These are phyloP conservation scores for Hortiboletus flavorubellus DNA, from an alignment of 768 basidiomycete genomes.

Conservation along the genomic window DNA sequence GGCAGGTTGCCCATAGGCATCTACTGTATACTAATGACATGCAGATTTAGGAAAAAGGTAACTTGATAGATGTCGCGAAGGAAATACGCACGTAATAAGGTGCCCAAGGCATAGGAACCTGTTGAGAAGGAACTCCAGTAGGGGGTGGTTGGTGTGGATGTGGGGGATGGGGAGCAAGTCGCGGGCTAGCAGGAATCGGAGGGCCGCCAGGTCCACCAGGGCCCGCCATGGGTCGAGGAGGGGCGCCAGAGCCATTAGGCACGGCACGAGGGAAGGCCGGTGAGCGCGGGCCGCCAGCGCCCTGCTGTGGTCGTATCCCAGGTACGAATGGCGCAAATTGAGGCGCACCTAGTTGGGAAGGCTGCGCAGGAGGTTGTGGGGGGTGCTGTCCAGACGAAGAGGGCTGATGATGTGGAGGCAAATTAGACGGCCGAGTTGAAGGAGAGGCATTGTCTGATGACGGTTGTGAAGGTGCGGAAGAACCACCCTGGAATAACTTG, in stretches of 20 bases:
- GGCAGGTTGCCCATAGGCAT: slow-evolving; percentile 44
- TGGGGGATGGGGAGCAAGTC: slow-evolving; percentile 50
- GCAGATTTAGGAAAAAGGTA: not conserved
- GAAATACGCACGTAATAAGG: slow-evolving; percentile 56
- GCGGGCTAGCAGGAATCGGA: slow-evolving; percentile 58
- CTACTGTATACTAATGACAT: slow-evolving; percentile 39
- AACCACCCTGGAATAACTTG: slow-evolving; percentile 39
- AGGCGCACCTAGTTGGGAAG: slow-evolving; percentile 43
- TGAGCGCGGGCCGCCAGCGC: slow-evolving; percentile 58
- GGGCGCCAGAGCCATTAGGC: slow-evolving; percentile 52
- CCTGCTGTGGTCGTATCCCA: slow-evolving; percentile 42
- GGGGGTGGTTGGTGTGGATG: slow-evolving; percentile 53
- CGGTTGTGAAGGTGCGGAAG: slow-evolving; percentile 43
- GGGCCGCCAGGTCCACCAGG: slow-evolving; percentile 54
- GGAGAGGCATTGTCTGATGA: slow-evolving; percentile 57
- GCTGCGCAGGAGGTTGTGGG: slow-evolving; percentile 36
- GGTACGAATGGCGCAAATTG: slow-evolving; percentile 50
- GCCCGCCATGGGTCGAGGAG: slow-evolving; percentile 45
- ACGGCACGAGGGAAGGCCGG: slow-evolving; percentile 61
- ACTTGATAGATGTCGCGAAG: not conserved
- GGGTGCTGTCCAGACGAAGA: slow-evolving; percentile 37
- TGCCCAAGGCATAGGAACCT: slow-evolving; percentile 40
- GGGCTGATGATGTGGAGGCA: slow-evolving; percentile 46
- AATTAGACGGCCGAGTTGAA: slow-evolving; percentile 48
- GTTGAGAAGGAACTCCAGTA: slow-evolving; percentile 46